phyloP scores from a whole-genome alignment of 2,329 filamentous ascomycete genomes.

The Pestalotiopsis sp. region DNA sequence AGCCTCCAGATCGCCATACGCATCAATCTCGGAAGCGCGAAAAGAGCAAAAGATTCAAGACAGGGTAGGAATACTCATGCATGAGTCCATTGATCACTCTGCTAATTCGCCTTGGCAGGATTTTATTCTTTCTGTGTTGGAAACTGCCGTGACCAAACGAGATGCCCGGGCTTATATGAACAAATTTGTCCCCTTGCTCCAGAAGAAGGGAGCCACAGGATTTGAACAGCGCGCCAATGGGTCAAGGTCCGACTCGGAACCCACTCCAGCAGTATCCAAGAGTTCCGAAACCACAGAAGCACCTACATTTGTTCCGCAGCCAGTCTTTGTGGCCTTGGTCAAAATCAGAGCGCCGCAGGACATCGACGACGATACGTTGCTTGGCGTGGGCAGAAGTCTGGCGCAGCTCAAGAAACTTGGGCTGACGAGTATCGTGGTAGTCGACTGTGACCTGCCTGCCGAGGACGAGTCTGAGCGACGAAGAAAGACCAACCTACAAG shows the following conservation, averaged over 20 bases:
- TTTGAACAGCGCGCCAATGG: slow-evolving; percentile 31
- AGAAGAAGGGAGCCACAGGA: slow-evolving; percentile 34
- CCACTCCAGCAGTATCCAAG: slow-evolving; percentile 1
- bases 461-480: slow-evolving; percentile 37
- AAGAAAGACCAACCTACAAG: slow-evolving; percentile 61
- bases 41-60: slow-evolving; percentile 50
- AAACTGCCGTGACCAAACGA: slow-evolving; percentile 86
- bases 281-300: slow-evolving; percentile 18
- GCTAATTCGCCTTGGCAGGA: slow-evolving; percentile 54
- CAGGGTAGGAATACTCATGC: slow-evolving; percentile 36
- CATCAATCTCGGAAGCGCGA: slow-evolving; percentile 45
- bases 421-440: slow-evolving; percentile 77
- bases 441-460: slow-evolving; percentile 64
- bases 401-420: slow-evolving; percentile 83
- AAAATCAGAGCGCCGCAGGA: slow-evolving; percentile 77
- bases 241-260: background rate
- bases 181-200: slow-evolving; percentile 64
- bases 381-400: slow-evolving; percentile 80
- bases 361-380: slow-evolving; percentile 68
- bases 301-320: slow-evolving; percentile 44
- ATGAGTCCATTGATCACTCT: background rate
- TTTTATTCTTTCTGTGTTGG: slow-evolving; percentile 83
- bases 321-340: slow-evolving; percentile 76
- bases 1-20: slow-evolving; percentile 34
- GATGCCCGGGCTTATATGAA: slow-evolving; percentile 92